Conservation (phyloP, 2,329 filamentous ascomycete species). For the Delphinella strobiligena region DNA sequence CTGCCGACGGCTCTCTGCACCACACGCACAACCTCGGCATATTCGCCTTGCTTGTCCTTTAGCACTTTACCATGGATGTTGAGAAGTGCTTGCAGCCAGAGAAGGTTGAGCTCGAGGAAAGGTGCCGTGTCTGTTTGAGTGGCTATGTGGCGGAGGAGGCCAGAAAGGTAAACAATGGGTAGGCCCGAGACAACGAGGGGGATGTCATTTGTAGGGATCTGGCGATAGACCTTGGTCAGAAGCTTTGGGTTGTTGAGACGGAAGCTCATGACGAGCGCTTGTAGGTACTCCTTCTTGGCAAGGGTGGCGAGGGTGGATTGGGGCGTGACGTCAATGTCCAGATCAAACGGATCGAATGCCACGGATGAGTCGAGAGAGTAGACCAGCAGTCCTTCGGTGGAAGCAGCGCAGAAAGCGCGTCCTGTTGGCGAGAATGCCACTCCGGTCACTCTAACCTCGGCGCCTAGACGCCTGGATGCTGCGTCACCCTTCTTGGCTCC, state of each 20-base stretch:
- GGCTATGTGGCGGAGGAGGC: slow-evolving; percentile 77
- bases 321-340: slow-evolving; percentile 88
- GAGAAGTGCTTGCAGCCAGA: slow-evolving; percentile 78
- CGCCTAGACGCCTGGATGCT: slow-evolving; percentile 59
- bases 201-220: slow-evolving; percentile 64
- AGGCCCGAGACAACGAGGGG: slow-evolving; percentile 65
- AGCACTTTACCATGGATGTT: slow-evolving; percentile 77
- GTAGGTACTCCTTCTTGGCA: slow-evolving; percentile 69
- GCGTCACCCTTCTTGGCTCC: slow-evolving; percentile 82
- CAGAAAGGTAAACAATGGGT: slow-evolving; percentile 74
- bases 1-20: slow-evolving; percentile 69
- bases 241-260: slow-evolving; percentile 78
- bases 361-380: slow-evolving; percentile 80
- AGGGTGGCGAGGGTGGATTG: slow-evolving; percentile 57
- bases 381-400: slow-evolving; percentile 84
- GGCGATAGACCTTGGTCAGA: slow-evolving; percentile 75
- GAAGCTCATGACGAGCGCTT: slow-evolving; percentile 94
- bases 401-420: slow-evolving; percentile 83
- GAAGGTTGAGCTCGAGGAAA: slow-evolving; percentile 85
- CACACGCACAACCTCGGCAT: slow-evolving; percentile 73
- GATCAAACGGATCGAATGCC: slow-evolving; percentile 90
- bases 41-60: slow-evolving; percentile 64
- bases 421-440: slow-evolving; percentile 84
- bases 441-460: slow-evolving; percentile 73
- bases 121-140: slow-evolving; percentile 79